Conservation (phyloP, 345 rosid species). For the Draba incana region DNA sequence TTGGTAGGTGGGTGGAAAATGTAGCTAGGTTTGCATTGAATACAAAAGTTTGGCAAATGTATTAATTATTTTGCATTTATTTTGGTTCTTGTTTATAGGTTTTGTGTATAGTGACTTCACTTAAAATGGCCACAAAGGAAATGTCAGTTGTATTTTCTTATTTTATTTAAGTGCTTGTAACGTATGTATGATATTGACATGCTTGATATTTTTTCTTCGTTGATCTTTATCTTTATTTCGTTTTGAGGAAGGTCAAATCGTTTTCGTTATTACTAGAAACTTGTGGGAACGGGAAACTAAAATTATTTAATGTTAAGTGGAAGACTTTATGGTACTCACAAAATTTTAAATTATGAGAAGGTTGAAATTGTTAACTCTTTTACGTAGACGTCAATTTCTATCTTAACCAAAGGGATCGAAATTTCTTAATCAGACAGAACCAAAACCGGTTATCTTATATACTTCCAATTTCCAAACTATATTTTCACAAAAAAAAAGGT, state of each 20-base stretch:
- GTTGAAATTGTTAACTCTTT: background rate
- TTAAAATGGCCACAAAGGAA: constrained; percentile 21
- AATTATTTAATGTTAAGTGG: background rate
- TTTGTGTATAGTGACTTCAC: constrained; percentile 37
- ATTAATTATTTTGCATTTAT: constrained; percentile 46
- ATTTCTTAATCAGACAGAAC: background rate
- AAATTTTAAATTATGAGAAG: background rate
- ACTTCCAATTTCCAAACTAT: background rate
- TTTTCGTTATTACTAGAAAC: background rate
- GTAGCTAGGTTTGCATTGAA: constrained; percentile 86
- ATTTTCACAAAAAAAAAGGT: too few species aligned
- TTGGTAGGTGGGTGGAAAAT: constrained; percentile 64
- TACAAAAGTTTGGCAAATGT: constrained; percentile 49
- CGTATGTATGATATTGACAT: constrained; percentile 26
- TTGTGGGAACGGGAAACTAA: too few species aligned
- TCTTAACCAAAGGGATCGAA: background rate
- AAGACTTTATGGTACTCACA: background rate
- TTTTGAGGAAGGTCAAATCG: background rate
- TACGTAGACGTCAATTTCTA: background rate
- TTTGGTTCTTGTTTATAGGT: constrained; percentile 38
- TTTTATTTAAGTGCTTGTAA: constrained; percentile 9
- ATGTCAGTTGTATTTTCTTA: constrained; percentile 7
- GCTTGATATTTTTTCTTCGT: background rate
- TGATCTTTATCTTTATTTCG: constrained; percentile 1
- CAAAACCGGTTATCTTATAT: background rate